phyloP scores from a whole-genome alignment of 2,329 filamentous ascomycete species.

The Phialocephala sp. region DNA sequence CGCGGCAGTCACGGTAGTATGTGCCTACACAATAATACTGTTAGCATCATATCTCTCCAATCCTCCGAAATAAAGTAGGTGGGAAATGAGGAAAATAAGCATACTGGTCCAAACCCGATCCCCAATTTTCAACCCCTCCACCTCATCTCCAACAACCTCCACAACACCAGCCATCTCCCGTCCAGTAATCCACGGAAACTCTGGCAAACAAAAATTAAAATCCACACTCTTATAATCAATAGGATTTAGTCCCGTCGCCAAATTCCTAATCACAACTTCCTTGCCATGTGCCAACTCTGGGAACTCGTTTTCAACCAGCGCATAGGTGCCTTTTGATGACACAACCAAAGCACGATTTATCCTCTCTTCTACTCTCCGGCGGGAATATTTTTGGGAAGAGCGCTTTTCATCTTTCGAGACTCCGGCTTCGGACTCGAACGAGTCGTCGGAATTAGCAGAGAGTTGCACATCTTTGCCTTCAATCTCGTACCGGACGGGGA shows the following conservation, averaged over 20 bases:
- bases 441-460: slow-evolving; percentile 11
- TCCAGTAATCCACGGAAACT: slow-evolving; percentile 34
- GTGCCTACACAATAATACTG: slow-evolving; percentile 41
- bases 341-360: slow-evolving; percentile 39
- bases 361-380: not conserved
- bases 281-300: slow-evolving; percentile 44
- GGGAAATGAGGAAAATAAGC: not conserved
- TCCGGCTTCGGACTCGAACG: slow-evolving; percentile 14
- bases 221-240: slow-evolving; percentile 51
- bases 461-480: slow-evolving; percentile 13
- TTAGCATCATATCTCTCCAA: slow-evolving; percentile 30
- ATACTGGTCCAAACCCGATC: slow-evolving; percentile 40
- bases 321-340: slow-evolving; percentile 36
- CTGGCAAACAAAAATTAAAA: slow-evolving; percentile 50
- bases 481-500: slow-evolving; percentile 18
- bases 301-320: slow-evolving; percentile 43
- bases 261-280: slow-evolving; percentile 46
- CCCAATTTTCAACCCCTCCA: slow-evolving; percentile 27
- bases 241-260: slow-evolving; percentile 50
- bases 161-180: slow-evolving; percentile 33
- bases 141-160: slow-evolving; percentile 26
- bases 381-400: not conserved
- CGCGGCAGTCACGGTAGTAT: slow-evolving; percentile 49
- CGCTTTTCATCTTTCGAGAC: slow-evolving; percentile 11
- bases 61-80: too few species aligned